Base-by-base conservation (phyloP, 257 asterid species). In the Thymus mandschuricus region DNA sequence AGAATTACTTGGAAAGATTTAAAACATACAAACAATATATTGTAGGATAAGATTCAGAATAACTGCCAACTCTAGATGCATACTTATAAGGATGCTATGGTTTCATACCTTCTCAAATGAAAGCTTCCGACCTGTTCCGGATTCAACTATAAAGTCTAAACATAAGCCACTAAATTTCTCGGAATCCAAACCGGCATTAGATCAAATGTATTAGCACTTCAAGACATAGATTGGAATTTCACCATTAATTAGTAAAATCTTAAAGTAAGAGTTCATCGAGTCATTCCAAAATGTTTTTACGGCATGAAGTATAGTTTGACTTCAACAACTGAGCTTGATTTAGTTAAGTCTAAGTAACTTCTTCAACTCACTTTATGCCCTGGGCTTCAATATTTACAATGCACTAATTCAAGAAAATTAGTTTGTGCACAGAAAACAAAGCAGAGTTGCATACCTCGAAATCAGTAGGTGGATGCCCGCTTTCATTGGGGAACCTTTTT, bases 401-500 rank as follows among this genome's bases (percentile, higher is more conserved):
- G 30, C 34, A 58, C 34, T 28, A 12, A 28, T 28, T 38, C 27
- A 29, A 21, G 69, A 4, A 62, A 54, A 54, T 9, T 45, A 52
- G 38, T 56, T 56, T 15, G 9, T 40, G 59, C 4, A 56, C 45
- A 51, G 44, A 68, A 77, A 21, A 69, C 38, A 15, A 43, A 60
- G 73, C 57, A 59, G 64, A 31, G 43, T 21, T 58, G 15, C 44
- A 50, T 83, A 80, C 84, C 87, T 77, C 69, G 62, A 64, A 48
- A 27, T 60, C 80, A 62, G 55, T 59, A 59, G 65, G 76, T 60
- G 73, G 75, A 76, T 35, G 80, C 68, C 49, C 60, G 67, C 75
- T 81, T 60, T 78, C 62, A 65, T 60, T 75, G 5, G 71, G 81
- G 57, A 74, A 73, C 30, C 31, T 60, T 57, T 71, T 64, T 71